A percentile compares a stretch with the other conserved stretches of the same genome.
phyloP scores from a whole-genome alignment of 495 filamentous ascomycete genomes.

The Lasiosphaeris hirsuta region DNA sequence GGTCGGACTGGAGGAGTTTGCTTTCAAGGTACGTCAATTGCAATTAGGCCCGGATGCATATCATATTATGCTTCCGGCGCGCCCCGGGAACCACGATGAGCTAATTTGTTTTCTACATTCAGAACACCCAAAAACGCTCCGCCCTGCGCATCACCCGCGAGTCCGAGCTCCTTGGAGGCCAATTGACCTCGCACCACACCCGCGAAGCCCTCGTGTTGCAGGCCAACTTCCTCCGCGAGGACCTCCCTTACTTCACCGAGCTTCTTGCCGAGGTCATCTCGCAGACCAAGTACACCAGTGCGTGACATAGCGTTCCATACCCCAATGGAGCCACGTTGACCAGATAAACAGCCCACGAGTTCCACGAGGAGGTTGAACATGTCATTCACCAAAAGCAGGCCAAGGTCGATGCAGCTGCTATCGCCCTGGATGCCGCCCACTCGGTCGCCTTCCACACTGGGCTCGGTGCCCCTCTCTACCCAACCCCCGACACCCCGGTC shows the following conservation, averaged over 20 bases:
- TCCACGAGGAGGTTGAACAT: constrained; percentile 76
- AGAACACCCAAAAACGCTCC: constrained; percentile 84
- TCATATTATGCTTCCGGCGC: constrained; percentile 10
- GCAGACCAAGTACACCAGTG: constrained; percentile 80
- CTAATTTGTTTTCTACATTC: constrained; percentile 41
- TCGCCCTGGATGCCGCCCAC: constrained; percentile 84
- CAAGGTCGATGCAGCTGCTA: constrained; percentile 60
- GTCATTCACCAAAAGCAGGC: constrained; percentile 71
- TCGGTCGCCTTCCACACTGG: constrained; percentile 90
- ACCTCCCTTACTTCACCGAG: constrained; percentile 97
- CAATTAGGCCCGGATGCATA: neutral
- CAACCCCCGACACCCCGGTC: constrained; percentile 63
- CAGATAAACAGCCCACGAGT: constrained; percentile 66
- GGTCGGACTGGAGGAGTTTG: constrained; percentile 85
- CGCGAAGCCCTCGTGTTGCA: constrained; percentile 88
- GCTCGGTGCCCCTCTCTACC: constrained; percentile 72
- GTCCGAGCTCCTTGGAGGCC: constrained; percentile 86
- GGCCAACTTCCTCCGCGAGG: constrained; percentile 89
- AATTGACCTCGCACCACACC: constrained; percentile 79
- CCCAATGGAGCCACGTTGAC: constrained; percentile 17
- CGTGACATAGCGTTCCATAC: constrained; percentile 29
- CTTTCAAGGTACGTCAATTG: constrained; percentile 77
- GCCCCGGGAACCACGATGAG: constrained; percentile 33
- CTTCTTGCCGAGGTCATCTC: constrained; percentile 87
- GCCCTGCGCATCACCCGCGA: constrained; percentile 91